Evolutionary conservation across 2,329 filamentous ascomycete genomes (phyloP).

Genomic region (Apiospora kogelbergensis): DNA sequence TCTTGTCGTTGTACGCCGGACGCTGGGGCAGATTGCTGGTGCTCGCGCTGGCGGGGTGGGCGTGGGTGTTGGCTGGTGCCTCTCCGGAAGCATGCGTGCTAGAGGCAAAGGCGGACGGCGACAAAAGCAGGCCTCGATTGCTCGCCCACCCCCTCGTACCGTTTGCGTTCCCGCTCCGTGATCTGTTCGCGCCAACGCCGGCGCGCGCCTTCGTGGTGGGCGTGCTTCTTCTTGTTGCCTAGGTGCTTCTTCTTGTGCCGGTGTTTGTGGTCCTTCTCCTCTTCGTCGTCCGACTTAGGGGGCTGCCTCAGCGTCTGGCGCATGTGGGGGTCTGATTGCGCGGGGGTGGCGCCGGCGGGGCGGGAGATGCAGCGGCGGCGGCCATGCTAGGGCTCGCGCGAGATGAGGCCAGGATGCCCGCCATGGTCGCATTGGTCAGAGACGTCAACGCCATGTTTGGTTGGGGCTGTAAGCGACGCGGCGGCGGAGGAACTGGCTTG

Average conservation of each 20-base stretch:
- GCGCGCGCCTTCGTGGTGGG: conserved; percentile 74
- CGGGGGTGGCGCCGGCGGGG: conserved; percentile 35
- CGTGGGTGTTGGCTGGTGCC: neutral
- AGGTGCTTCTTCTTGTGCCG: conserved; percentile 53
- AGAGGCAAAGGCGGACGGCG: conserved; percentile 19
- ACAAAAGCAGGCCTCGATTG: conserved; percentile 63
- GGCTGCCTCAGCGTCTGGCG: conserved; percentile 66
- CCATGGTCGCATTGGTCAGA: conserved; percentile 73
- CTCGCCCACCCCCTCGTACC: conserved; percentile 86
- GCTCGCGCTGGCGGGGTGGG: conserved; percentile 9
- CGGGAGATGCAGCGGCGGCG: conserved; percentile 34
- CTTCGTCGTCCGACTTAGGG: conserved; percentile 50
- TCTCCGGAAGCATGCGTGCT: neutral
- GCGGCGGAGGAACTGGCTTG: conserved; percentile 13
- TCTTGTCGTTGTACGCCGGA: neutral
- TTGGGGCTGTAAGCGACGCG: conserved; percentile 25
- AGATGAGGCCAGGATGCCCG: conserved; percentile 69
- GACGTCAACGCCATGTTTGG: conserved; percentile 58
- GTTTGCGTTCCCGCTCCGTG: conserved; percentile 69
- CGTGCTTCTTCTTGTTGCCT: conserved; percentile 59
- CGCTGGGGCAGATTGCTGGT: neutral
- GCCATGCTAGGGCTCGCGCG: conserved; percentile 42
- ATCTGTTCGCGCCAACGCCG: conserved; percentile 77
- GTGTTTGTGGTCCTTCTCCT: conserved; percentile 44
- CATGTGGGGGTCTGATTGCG: conserved; percentile 45